Evolutionary conservation across 2,329 filamentous ascomycete species (phyloP).

Genomic region (Cladophialophora bantiana): DNA sequence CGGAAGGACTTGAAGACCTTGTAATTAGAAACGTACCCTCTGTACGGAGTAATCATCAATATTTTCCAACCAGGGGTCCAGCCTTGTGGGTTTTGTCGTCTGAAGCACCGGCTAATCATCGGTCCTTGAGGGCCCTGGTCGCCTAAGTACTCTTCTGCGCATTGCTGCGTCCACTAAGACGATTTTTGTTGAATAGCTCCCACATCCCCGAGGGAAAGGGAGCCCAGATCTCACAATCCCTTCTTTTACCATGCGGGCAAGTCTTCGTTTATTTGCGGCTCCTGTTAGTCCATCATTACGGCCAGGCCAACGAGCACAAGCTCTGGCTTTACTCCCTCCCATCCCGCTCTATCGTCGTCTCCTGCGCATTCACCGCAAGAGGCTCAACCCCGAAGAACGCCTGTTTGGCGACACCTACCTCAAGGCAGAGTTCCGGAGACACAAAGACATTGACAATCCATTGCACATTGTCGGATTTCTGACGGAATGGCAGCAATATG

Average conservation of each 20-base stretch:
- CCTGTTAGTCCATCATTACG: slow-evolving; percentile 32
- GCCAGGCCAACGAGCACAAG: slow-evolving; percentile 44
- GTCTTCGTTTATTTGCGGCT: slow-evolving; percentile 32
- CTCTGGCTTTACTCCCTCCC: slow-evolving; percentile 79
- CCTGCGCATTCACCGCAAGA: slow-evolving; percentile 82
- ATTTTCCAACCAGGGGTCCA: slow-evolving; percentile 7
- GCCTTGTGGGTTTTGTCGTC: slow-evolving; percentile 1
- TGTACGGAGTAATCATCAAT: slow-evolving; percentile 2
- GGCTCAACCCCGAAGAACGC: slow-evolving; percentile 75
- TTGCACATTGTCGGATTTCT: slow-evolving; percentile 94
- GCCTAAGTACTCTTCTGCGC: neutral
- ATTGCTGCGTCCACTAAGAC: neutral
- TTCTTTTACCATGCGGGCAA: slow-evolving; percentile 31
- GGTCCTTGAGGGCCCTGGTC: neutral
- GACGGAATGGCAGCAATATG: slow-evolving; percentile 95
- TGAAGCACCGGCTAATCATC: slow-evolving; percentile 13
- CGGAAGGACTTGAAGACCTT: neutral
- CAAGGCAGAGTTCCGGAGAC: slow-evolving; percentile 88
- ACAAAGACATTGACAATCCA: slow-evolving; percentile 84
- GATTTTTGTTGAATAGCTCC: neutral
- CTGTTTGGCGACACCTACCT: slow-evolving; percentile 90
- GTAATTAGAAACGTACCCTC: slow-evolving; percentile 11
- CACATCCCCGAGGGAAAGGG: neutral
- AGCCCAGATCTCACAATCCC: neutral
- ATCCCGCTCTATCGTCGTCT: slow-evolving; percentile 89